Conservation (phyloP, 805 yeast genomes). For the Grigorovia transvaalensis region DNA sequence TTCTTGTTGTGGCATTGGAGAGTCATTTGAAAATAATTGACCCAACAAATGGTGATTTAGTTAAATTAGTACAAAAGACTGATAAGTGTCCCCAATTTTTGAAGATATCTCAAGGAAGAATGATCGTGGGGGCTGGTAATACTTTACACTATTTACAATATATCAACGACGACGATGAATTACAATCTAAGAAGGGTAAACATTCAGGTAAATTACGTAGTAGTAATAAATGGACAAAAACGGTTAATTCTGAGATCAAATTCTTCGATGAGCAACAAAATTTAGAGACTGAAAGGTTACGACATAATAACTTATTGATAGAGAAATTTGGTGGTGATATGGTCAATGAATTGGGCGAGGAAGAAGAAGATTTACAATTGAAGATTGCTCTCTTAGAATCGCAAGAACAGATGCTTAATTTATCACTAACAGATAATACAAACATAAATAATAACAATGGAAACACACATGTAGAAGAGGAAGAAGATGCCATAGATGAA, state of each 20-base stretch:
- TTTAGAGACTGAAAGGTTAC: conserved; percentile 7
- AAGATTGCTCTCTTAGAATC: conserved; percentile 29
- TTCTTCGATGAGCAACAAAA: conserved; percentile 24
- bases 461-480: not conserved
- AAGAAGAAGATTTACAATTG: conserved; percentile 26
- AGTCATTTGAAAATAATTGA: conserved; percentile 23
- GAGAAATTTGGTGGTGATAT: conserved; percentile 24
- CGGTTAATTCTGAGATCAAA: conserved; percentile 17
- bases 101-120: conserved; percentile 24
- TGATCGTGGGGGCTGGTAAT: conserved; percentile 23
- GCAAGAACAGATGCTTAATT: conserved; percentile 3
- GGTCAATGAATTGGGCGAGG: conserved; percentile 2
- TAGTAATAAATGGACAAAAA: conserved; percentile 24
- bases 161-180: conserved; percentile 7
- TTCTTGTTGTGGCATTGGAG: conserved; percentile 23
- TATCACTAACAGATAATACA: not conserved
- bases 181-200: conserved; percentile 1
- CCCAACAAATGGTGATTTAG: conserved; percentile 22
- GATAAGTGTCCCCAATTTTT: conserved; percentile 24
- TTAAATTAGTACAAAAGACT: conserved; percentile 24
- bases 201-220: conserved; percentile 3
- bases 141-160: conserved; percentile 22
- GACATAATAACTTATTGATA: conserved; percentile 13
- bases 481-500: conserved; percentile 2
- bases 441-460: not conserved